Percentiles rank a stretch among this genome's conserved stretches.
Conservation (phyloP, 305 asterid species). For the Caryopteris hybrid region DNA sequence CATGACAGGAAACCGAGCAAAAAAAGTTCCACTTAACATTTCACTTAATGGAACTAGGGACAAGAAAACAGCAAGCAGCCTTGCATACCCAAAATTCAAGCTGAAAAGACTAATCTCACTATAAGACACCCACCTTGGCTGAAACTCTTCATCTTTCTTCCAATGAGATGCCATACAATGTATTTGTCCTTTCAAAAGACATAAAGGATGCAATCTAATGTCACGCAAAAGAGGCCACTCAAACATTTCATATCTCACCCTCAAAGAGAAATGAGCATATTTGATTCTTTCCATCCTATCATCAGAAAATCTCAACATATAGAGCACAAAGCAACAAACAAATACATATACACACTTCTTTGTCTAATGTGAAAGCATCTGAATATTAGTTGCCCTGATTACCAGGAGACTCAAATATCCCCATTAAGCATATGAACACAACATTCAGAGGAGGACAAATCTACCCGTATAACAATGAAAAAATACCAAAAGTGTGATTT, state of each 20-base stretch:
- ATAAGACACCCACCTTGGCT: background rate
- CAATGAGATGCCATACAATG: background rate
- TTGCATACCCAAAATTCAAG: background rate
- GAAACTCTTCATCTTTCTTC: background rate
- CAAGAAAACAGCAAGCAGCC: background rate
- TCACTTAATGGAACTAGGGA: background rate
- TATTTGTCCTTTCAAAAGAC: background rate
- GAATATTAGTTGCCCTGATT: background rate
- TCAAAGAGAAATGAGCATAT: background rate
- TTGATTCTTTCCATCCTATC: background rate
- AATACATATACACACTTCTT: background rate
- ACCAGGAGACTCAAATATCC: background rate
- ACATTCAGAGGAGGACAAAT: background rate
- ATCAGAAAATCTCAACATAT: background rate
- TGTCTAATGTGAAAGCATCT: background rate
- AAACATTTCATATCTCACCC: background rate
- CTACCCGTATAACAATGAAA: background rate
- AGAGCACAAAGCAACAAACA: background rate
- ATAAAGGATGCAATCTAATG: background rate
- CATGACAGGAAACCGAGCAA: too few species aligned
- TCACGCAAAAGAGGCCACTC: background rate
- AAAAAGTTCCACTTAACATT: background rate
- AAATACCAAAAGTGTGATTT: background rate
- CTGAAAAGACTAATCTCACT: background rate
- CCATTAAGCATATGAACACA: background rate